phyloP scores from a whole-genome alignment of 306 rosid species.

The Elaeagnus macrophylla region DNA sequence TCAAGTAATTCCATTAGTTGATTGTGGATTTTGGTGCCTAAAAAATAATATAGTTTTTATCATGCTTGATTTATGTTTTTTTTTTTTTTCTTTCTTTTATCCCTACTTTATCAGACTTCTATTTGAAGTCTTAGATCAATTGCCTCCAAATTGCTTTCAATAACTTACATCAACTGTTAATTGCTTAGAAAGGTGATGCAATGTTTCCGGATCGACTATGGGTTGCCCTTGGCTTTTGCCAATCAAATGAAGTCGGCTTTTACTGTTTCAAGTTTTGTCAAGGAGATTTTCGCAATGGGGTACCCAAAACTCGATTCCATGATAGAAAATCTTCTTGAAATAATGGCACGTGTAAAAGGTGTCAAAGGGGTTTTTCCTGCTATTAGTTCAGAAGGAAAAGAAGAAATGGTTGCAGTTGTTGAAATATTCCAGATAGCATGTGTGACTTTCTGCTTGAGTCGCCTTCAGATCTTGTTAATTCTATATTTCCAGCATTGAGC shows the following conservation, averaged over 20 bases:
- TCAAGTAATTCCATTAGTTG: neutral
- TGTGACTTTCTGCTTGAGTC: slow-evolving; percentile 79
- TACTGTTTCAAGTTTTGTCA: slow-evolving; percentile 95
- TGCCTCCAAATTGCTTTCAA: slow-evolving; percentile 5
- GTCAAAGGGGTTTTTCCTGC: slow-evolving; percentile 93
- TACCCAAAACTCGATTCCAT: slow-evolving; percentile 84
- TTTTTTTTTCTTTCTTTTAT: too few species aligned
- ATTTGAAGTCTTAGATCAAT: too few species aligned
- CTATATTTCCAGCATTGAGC: slow-evolving; percentile 79
- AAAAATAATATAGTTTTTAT: neutral
- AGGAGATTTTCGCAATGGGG: slow-evolving; percentile 84
- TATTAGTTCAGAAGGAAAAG: slow-evolving; percentile 64
- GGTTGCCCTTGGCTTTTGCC: slow-evolving; percentile 91
- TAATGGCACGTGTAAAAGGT: slow-evolving; percentile 84
- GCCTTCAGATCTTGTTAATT: slow-evolving; percentile 93
- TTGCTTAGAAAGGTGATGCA: slow-evolving; percentile 76
- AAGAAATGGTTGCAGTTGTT: slow-evolving; percentile 65
- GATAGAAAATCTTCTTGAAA: slow-evolving; percentile 92
- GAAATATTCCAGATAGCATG: slow-evolving; percentile 93
- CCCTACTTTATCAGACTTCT: too few species aligned
- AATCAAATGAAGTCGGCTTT: slow-evolving; percentile 96
- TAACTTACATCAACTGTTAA: slow-evolving; percentile 24
- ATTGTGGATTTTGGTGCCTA: neutral
- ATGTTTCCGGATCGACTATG: slow-evolving; percentile 81
- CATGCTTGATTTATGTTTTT: neutral